Evolutionary conservation across 495 filamentous ascomycete genomes (phyloP).

Genomic region (Apiosordaria backusii): DNA sequence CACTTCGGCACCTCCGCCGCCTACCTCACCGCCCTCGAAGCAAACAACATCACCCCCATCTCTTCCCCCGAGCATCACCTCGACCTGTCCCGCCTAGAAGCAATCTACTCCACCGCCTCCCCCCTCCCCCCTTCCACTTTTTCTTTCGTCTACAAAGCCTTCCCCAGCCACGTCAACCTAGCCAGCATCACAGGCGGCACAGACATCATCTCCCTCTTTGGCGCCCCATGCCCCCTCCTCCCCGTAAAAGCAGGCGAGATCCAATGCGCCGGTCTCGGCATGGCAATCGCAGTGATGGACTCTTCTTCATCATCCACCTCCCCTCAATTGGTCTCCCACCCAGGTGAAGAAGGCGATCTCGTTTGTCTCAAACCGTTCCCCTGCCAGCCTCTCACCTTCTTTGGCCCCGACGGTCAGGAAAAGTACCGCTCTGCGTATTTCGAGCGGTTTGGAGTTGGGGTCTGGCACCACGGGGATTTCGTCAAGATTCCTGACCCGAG

Average conservation of each 20-base stretch:
- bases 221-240: conserved; percentile 76
- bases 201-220: conserved; percentile 92
- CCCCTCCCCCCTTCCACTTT: conserved; percentile 92
- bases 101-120: conserved; percentile 91
- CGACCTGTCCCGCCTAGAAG: conserved; percentile 57
- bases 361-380: conserved; percentile 87
- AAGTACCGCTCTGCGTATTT: conserved; percentile 86
- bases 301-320: conserved; percentile 43
- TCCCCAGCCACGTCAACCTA: conserved; percentile 70
- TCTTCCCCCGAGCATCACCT: conserved; percentile 40
- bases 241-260: conserved; percentile 87
- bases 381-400: conserved; percentile 86
- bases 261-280: conserved; percentile 84
- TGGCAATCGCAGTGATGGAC: conserved; percentile 80
- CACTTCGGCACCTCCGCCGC: conserved; percentile 93
- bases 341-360: conserved; percentile 78
- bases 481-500: conserved; percentile 63
- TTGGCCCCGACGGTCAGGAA: conserved; percentile 63
- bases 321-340: conserved; percentile 40
- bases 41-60: conserved; percentile 64
- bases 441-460: conserved; percentile 58
- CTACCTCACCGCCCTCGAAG: conserved; percentile 88
- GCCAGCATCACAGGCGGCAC: conserved; percentile 86
- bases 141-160: conserved; percentile 76
- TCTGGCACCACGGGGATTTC: conserved; percentile 98